Conservation (phyloP, 805 yeast species). For the Yamadazyma laniorum region DNA sequence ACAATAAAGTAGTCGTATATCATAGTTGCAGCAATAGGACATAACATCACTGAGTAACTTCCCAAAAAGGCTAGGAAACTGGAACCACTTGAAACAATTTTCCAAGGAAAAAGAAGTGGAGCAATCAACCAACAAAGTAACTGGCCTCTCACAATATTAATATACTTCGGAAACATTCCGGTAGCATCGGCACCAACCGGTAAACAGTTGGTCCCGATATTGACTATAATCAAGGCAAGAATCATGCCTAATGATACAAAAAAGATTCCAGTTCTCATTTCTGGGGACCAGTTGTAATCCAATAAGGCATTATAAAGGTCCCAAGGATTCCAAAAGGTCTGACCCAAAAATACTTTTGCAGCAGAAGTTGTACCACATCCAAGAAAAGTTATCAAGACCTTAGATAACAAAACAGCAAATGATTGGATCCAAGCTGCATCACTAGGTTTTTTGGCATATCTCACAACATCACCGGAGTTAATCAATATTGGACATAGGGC, state of each 20-base stretch:
- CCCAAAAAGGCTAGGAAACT: slow-evolving; percentile 9
- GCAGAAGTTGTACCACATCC: slow-evolving; percentile 12
- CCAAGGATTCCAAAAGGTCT: slow-evolving; percentile 12
- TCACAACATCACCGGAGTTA: slow-evolving; percentile 11
- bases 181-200: slow-evolving; percentile 12
- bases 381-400: slow-evolving; percentile 9
- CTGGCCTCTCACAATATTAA: slow-evolving; percentile 10
- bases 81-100: slow-evolving; percentile 9
- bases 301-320: slow-evolving; percentile 10
- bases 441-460: slow-evolving; percentile 8
- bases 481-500: slow-evolving; percentile 11
- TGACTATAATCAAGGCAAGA: slow-evolving; percentile 8
- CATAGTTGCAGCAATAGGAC: slow-evolving; percentile 14
- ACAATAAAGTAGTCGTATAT: slow-evolving; percentile 11
- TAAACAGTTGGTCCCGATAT: slow-evolving; percentile 9
- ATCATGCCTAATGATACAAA: slow-evolving; percentile 10
- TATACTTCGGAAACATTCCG: slow-evolving; percentile 11
- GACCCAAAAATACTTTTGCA: slow-evolving; percentile 9
- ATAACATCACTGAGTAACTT: slow-evolving; percentile 10
- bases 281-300: slow-evolving; percentile 8
- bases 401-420: slow-evolving; percentile 8
- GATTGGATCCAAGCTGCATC: slow-evolving; percentile 12
- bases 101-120: slow-evolving; percentile 10
- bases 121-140: slow-evolving; percentile 6
- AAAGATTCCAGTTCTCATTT: slow-evolving; percentile 9